Percentiles rank a stretch among this genome's conserved stretches.
phyloP scores from a whole-genome alignment of 768 basidiomycete species.

The Rubroboletus pulcherrimus region DNA sequence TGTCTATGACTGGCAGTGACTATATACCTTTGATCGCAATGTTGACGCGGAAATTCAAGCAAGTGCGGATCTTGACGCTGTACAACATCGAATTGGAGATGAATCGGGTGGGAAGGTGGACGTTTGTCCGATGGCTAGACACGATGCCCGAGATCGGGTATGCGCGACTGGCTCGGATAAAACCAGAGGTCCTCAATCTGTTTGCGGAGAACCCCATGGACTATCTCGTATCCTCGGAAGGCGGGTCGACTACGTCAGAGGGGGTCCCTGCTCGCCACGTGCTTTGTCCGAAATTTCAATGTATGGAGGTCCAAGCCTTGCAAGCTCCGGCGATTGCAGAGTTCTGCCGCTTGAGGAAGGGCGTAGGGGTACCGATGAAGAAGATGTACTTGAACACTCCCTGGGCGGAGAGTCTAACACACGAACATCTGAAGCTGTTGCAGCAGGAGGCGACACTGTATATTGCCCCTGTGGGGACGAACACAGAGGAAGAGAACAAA shows the following conservation, averaged over 20 bases:
- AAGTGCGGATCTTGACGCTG: slow-evolving; percentile 52
- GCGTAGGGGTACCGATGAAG: slow-evolving; percentile 42
- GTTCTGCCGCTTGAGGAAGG: slow-evolving; percentile 37
- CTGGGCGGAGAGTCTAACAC: slow-evolving; percentile 22
- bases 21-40: slow-evolving; percentile 45
- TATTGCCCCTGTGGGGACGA: slow-evolving; percentile 33
- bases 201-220: slow-evolving; percentile 42
- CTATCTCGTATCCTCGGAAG: slow-evolving; percentile 13
- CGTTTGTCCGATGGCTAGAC: slow-evolving; percentile 48
- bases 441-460: slow-evolving; percentile 29
- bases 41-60: slow-evolving; percentile 47
- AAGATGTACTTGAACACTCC: slow-evolving; percentile 46
- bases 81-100: slow-evolving; percentile 40
- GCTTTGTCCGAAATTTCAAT: slow-evolving; percentile 44
- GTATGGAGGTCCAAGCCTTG: slow-evolving; percentile 45
- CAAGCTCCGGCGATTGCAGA: slow-evolving; percentile 30
- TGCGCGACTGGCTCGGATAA: slow-evolving; percentile 46
- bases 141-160: slow-evolving; percentile 56
- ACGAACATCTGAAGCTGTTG: slow-evolving; percentile 22
- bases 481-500: slow-evolving; percentile 44
- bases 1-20: slow-evolving; percentile 49
- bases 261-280: slow-evolving; percentile 14
- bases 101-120: slow-evolving; percentile 20
- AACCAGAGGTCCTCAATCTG: slow-evolving; percentile 40
- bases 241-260: background rate